Percentiles rank a stretch among this genome's conserved stretches.
These are phyloP conservation scores for Sindora glabra DNA, from an alignment of 306 rosid species.

Conservation along the genomic window DNA sequence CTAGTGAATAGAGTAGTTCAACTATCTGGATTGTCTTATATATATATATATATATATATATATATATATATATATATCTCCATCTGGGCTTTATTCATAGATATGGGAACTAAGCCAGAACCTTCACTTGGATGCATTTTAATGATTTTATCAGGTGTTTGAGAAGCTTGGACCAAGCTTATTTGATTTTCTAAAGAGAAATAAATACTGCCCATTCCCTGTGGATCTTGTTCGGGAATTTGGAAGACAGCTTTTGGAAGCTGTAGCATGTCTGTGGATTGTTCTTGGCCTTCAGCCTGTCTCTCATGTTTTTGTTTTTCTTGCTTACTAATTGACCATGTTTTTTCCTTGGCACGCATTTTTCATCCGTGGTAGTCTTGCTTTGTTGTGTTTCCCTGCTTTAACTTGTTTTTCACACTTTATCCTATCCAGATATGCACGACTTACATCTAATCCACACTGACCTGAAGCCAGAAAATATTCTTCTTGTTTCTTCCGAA, in stretches of 20 bases:
- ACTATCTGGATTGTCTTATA: slow-evolving; percentile 19
- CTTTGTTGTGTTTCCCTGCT: slow-evolving; percentile 18
- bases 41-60: too few relatives aligned
- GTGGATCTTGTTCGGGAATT: slow-evolving; percentile 99
- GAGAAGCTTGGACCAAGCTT: slow-evolving; percentile 99
- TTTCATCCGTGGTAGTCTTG: slow-evolving; percentile 33
- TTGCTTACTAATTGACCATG: slow-evolving; percentile 26
- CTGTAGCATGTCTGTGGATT: slow-evolving; percentile 97
- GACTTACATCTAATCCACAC: slow-evolving; percentile 82
- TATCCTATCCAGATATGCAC: slow-evolving; percentile 81
- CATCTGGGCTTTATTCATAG: slow-evolving; percentile 44
- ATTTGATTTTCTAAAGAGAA: slow-evolving; percentile 99
- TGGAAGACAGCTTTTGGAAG: slow-evolving; percentile 99
- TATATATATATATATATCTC: slow-evolving; percentile 21
- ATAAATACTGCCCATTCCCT: slow-evolving; percentile 95
- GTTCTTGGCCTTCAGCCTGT: slow-evolving; percentile 54
- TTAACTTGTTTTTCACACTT: slow-evolving; percentile 27
- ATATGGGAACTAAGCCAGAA: slow-evolving; percentile 54
- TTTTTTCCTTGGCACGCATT: slow-evolving; percentile 31
- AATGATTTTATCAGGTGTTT: slow-evolving; percentile 96
- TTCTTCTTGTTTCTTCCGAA: slow-evolving; percentile 94
- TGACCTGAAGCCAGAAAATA: slow-evolving; percentile 97
- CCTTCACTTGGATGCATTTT: slow-evolving; percentile 69
- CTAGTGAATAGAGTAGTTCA: slow-evolving; percentile 16
- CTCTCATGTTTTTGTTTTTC: slow-evolving; percentile 25